phyloP scores from a whole-genome alignment of 2,329 filamentous ascomycete species.

The Aureobasidium lini region DNA sequence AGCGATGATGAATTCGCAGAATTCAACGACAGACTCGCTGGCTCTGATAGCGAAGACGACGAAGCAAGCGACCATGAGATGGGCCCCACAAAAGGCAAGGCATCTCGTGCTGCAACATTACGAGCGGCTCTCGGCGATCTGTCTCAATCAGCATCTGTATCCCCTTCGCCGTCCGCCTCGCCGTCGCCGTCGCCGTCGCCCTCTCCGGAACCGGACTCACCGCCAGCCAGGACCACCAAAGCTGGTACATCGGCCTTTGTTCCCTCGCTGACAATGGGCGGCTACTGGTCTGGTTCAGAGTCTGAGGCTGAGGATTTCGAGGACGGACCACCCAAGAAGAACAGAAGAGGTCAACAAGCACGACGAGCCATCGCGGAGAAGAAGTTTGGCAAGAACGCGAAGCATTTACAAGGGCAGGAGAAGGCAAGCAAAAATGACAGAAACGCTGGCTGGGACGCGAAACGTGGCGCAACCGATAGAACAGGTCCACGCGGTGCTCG shows the following conservation, averaged over 20 bases:
- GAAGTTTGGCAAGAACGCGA: slow-evolving; percentile 66
- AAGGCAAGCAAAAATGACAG: slow-evolving; percentile 29
- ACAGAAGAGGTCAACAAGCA: slow-evolving; percentile 68
- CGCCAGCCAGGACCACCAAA: slow-evolving; percentile 19
- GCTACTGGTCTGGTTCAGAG: slow-evolving; percentile 70
- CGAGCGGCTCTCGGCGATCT: slow-evolving; percentile 14
- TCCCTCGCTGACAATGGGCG: slow-evolving; percentile 66
- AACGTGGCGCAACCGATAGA: slow-evolving; percentile 43
- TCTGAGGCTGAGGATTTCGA: slow-evolving; percentile 58
- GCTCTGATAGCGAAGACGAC: slow-evolving; percentile 28
- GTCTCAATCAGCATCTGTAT: slow-evolving; percentile 21
- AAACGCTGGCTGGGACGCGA: slow-evolving; percentile 52
- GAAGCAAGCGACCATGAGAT: slow-evolving; percentile 22
- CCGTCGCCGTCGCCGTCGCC: slow-evolving; percentile 22
- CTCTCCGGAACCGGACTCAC: slow-evolving; percentile 17
- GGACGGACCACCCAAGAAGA: slow-evolving; percentile 54
- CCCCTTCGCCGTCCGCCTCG: slow-evolving; percentile 21
- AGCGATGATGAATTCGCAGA: slow-evolving; percentile 20
- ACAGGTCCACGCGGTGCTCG: slow-evolving; percentile 15
- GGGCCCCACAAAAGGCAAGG: slow-evolving; percentile 20
- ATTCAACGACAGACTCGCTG: slow-evolving; percentile 34
- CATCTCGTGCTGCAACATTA: slow-evolving; percentile 13
- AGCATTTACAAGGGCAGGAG: slow-evolving; percentile 49
- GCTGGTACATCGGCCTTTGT: slow-evolving; percentile 54
- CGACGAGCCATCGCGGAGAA: slow-evolving; percentile 73